Conservation (phyloP, 352 stramenopile species). For the Peronosclerospora sorghi region DNA sequence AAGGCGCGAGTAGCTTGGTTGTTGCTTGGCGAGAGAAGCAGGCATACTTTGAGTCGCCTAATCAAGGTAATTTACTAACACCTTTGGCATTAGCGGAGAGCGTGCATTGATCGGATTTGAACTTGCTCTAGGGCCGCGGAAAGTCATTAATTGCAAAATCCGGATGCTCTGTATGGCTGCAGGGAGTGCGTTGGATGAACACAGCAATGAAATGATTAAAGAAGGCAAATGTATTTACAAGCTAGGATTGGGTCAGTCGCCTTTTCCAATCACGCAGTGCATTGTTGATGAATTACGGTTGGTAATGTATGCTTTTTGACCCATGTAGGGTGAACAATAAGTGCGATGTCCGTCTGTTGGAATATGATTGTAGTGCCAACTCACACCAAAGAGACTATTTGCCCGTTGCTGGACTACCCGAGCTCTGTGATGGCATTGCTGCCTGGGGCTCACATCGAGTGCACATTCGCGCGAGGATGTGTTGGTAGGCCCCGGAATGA, state of each 20-base stretch:
- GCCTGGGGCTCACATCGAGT: conserved; percentile 47
- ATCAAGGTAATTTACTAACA: background rate
- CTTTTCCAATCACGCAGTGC: conserved; percentile 79
- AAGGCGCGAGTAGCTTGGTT: no score
- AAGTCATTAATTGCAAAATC: conserved; percentile 83
- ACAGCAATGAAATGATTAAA: conserved; percentile 78
- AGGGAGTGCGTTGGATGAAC: conserved; percentile 67
- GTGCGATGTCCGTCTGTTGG: no score
- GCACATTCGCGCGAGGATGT: conserved; percentile 59
- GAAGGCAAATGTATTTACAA: conserved; percentile 80
- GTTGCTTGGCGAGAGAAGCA: no score
- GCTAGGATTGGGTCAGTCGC: conserved; percentile 72
- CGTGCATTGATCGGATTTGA: background rate
- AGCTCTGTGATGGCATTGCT: conserved; percentile 71
- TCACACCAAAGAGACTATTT: conserved; percentile 78
- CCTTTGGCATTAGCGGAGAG: background rate
- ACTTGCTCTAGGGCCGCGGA: conserved; percentile 35
- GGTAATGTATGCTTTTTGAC: conserved; percentile 6
- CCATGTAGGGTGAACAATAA: no score
- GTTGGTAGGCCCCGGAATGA: conserved; percentile 79
- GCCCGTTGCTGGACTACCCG: conserved; percentile 60
- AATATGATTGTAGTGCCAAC: conserved; percentile 34
- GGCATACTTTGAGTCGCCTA: no score
- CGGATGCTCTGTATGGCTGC: conserved; percentile 74
- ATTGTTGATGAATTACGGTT: conserved; percentile 82